These are phyloP conservation scores for Cenococcum geophilum DNA, from an alignment of 495 filamentous ascomycete species.

Conservation along the genomic window DNA sequence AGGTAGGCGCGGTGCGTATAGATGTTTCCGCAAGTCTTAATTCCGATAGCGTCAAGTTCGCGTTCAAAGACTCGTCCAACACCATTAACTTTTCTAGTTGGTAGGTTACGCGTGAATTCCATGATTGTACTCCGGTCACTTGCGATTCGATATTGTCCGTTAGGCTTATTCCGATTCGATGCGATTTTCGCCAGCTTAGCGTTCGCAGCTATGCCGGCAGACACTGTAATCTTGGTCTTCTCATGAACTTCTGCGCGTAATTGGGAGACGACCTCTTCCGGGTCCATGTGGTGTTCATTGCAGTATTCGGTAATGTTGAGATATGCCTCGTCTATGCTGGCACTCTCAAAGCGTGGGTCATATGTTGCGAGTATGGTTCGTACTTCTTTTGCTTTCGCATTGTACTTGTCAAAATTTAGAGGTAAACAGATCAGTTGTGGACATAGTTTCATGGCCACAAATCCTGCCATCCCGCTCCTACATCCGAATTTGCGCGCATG, in stretches of 20 bases:
- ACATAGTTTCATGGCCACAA: constrained; percentile 91
- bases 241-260: constrained; percentile 73
- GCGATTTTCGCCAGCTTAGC: constrained; percentile 90
- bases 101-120: constrained; percentile 75
- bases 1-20: constrained; percentile 68
- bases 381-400: constrained; percentile 81
- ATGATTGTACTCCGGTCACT: constrained; percentile 67
- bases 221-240: constrained; percentile 78
- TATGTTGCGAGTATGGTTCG: constrained; percentile 77
- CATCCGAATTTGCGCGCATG: constrained; percentile 83
- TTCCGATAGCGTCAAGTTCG: constrained; percentile 78
- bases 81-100: constrained; percentile 87
- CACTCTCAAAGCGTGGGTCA: constrained; percentile 84
- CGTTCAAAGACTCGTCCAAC: constrained; percentile 91
- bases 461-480: constrained; percentile 89
- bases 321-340: constrained; percentile 94
- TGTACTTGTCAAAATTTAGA: constrained; percentile 86
- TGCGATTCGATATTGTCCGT: constrained; percentile 77
- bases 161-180: constrained; percentile 93
- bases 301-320: constrained; percentile 93
- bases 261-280: constrained; percentile 66
- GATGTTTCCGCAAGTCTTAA: constrained; percentile 87
- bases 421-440: constrained; percentile 79
- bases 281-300: constrained; percentile 54
- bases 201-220: constrained; percentile 90